A percentile compares a stretch with the other conserved stretches of the same genome.
These are phyloP conservation scores for Neurospora hispaniola DNA, from an alignment of 495 filamentous ascomycete species.

Conservation along the genomic window DNA sequence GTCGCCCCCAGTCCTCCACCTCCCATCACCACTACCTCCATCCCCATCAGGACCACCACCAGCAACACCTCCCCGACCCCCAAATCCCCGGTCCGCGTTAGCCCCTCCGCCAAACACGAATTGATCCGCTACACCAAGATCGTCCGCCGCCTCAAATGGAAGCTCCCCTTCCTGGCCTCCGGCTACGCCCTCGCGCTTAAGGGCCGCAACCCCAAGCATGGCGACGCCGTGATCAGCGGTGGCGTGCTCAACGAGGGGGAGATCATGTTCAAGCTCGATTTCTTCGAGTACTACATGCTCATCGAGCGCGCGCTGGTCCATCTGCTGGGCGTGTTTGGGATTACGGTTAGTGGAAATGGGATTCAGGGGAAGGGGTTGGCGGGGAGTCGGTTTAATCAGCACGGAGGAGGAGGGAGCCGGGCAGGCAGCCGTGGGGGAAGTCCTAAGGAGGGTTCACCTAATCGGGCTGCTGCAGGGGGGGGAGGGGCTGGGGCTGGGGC, in stretches of 20 bases:
- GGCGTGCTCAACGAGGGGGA: slow-evolving; percentile 30
- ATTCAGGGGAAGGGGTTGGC: neutral
- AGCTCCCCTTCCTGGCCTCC: slow-evolving; percentile 43
- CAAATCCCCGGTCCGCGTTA: neutral
- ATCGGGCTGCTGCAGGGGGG: neutral
- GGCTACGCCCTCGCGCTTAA: slow-evolving; percentile 39
- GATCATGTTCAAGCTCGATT: slow-evolving; percentile 62
- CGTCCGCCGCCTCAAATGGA: slow-evolving; percentile 48
- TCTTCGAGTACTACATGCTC: slow-evolving; percentile 59
- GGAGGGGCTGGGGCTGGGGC: neutral
- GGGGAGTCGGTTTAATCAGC: neutral
- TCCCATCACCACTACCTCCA: neutral
- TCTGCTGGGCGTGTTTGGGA: slow-evolving; percentile 45
- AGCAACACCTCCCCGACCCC: neutral
- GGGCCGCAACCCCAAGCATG: slow-evolving; percentile 14
- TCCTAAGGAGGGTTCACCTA: neutral
- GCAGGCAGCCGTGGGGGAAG: slow-evolving; percentile 4
- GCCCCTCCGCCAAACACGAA: slow-evolving; percentile 29
- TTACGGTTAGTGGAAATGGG: slow-evolving; percentile 28
- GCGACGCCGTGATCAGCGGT: slow-evolving; percentile 3
- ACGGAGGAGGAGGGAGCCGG: too few species aligned
- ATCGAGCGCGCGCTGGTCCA: slow-evolving; percentile 55
- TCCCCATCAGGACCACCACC: neutral
- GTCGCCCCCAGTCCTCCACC: neutral
- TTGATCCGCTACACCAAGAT: slow-evolving; percentile 46